Conservation (phyloP, 768 basidiomycete species). For the Gloeopeniophorella convolvens region DNA sequence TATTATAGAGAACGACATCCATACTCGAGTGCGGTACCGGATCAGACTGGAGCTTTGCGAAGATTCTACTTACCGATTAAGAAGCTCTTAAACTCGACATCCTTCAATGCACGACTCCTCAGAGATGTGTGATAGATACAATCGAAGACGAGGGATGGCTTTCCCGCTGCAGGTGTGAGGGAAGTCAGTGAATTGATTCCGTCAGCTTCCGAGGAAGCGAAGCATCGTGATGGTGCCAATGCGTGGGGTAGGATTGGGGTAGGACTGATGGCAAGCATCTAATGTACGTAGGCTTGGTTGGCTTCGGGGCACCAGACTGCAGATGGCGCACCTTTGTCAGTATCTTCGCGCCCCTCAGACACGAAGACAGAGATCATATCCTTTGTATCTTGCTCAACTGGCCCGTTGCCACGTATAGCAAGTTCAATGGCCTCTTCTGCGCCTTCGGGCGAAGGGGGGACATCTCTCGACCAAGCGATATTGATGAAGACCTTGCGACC, state of each 20-base stretch:
- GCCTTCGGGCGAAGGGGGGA: conserved; percentile 62
- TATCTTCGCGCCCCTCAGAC: conserved; percentile 54
- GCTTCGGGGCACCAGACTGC: too few relatives aligned
- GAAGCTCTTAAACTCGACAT: conserved; percentile 61
- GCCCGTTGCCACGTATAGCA: conserved; percentile 44
- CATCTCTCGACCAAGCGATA: conserved; percentile 59
- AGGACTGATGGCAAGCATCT: too few relatives aligned
- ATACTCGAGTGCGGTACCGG: neutral
- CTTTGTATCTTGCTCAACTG: conserved; percentile 35
- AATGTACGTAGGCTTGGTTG: too few relatives aligned
- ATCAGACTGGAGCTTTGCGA: neutral
- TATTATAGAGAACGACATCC: neutral
- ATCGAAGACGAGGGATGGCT: conserved; percentile 65
- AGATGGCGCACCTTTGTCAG: conserved; percentile 70
- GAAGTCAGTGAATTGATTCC: neutral
- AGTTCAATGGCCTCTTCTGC: conserved; percentile 51
- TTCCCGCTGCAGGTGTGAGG: conserved; percentile 46
- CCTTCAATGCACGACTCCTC: conserved; percentile 51
- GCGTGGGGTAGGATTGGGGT: too few relatives aligned
- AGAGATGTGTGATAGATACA: conserved; percentile 56
- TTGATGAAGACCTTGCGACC: conserved; percentile 69
- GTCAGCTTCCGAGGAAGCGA: too few relatives aligned
- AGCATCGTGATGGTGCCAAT: too few relatives aligned
- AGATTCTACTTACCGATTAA: conserved; percentile 48
- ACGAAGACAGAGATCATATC: conserved; percentile 69